phyloP scores from a whole-genome alignment of 164 flowering plant genomes.

The Chimonanthus praecox region DNA sequence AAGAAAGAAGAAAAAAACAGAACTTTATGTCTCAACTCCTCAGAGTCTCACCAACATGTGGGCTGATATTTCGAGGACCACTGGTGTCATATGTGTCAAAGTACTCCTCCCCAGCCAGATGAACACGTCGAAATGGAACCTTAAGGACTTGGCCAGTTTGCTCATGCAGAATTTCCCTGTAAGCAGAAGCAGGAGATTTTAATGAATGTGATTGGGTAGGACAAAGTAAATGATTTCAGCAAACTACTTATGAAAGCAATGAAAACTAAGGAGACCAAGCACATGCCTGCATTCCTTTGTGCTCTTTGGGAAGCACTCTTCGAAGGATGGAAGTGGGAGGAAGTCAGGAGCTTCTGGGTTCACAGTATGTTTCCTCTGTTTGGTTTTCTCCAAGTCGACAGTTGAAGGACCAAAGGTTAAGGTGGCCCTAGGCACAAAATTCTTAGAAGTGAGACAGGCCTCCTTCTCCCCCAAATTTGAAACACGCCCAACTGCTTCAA shows the following conservation, averaged over 20 bases:
- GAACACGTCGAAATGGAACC: slow-evolving; percentile 91
- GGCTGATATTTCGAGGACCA: slow-evolving; percentile 87
- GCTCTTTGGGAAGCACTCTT: slow-evolving; percentile 92
- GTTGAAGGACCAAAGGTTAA: slow-evolving; percentile 71
- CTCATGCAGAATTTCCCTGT: slow-evolving; percentile 89
- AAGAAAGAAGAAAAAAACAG: no score
- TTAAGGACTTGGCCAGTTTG: slow-evolving; percentile 78
- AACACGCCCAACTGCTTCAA: slow-evolving; percentile 38
- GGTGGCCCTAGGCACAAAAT: slow-evolving; percentile 53
- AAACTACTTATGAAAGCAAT: not conserved
- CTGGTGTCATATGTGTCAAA: slow-evolving; percentile 96
- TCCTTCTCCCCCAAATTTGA: slow-evolving; percentile 35
- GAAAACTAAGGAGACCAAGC: not conserved
- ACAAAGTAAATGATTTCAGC: not conserved
- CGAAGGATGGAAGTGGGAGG: slow-evolving; percentile 80
- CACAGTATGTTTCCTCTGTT: slow-evolving; percentile 61
- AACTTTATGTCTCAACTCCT: not conserved
- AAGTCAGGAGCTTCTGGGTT: slow-evolving; percentile 94
- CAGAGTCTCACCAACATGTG: slow-evolving; percentile 52
- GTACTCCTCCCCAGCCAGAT: slow-evolving; percentile 70
- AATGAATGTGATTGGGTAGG: not conserved
- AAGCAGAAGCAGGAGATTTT: slow-evolving; percentile 10
- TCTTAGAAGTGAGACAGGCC: slow-evolving; percentile 10
- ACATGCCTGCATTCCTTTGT: slow-evolving; percentile 66
- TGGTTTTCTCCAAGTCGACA: slow-evolving; percentile 38